Base-by-base conservation (phyloP, 345 rosid genomes). In the Gossypium longicalyx region DNA sequence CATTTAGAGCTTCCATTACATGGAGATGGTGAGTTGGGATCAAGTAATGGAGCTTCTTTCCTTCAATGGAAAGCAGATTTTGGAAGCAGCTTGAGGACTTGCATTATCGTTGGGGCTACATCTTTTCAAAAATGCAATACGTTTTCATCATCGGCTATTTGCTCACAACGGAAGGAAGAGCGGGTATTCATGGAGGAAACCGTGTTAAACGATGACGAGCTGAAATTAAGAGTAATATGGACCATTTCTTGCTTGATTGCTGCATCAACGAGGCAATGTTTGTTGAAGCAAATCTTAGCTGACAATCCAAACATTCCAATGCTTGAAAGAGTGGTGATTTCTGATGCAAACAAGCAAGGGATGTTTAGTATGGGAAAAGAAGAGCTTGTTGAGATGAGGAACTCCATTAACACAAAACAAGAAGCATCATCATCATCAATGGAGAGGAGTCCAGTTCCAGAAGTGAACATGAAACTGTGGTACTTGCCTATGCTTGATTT, bases 1-100 rank as follows among this genome's bases (percentile, higher is more conserved):
- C 79, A 77, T 53, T 23, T 87, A 0, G 73, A 78, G 79, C 74
- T 84, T 19, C 87, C 87, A 23, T 76, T 67, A 7, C 38, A 47
- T 9, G 81, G 64, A 2, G 44, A 20, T 57, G 7, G 16, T 3
- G 80, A 62, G 45, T 45, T 67, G 3, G 82, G 78, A 15, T 38
- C 70, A 63, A 47, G 56, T 1, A 66, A 45, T 0, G 60, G 38
- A 3, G 79, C 76, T 72, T 77, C 77, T 9, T 34, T 84, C 22
- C 77, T 88, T 17, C 82, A 79, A 73, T 88, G 91, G 89, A 73
- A 74, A 16, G 91, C 91, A 2, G 78, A 64, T 25, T 86, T 83
- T 51, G 87, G 86, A 0, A 58, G 74, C 19, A 69, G 70, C 44
- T 60, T 86, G 64, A 72, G 82, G 62, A 71, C 77, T 64, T 86